Conservation (phyloP, 129 eudicot species). For the Dittrichia graveolens region DNA sequence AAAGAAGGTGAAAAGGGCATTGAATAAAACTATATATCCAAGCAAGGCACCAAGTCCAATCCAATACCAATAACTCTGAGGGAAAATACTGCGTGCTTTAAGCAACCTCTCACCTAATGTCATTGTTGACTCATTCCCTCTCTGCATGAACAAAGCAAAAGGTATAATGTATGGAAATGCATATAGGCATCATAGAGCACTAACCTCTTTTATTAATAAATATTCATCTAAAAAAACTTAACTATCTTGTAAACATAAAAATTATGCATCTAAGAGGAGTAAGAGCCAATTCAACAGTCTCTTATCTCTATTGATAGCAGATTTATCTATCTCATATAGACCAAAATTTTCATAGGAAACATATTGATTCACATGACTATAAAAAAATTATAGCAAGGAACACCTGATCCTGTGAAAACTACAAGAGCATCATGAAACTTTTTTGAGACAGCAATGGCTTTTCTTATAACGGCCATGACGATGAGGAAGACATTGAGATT, state of each 20-base stretch:
- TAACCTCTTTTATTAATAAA: constrained; percentile 15
- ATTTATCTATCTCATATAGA: no score
- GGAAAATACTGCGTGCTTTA: constrained; percentile 76
- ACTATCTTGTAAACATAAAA: background rate
- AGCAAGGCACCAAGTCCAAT: constrained; percentile 88
- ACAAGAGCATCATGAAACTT: no score
- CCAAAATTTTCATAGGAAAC: no score
- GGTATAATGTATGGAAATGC: constrained; percentile 19
- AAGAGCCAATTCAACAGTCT: no score
- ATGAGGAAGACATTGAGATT: no score
- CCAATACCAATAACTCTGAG: constrained; percentile 94
- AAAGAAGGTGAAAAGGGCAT: constrained; percentile 76
- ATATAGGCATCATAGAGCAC: background rate
- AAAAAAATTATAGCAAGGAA: no score
- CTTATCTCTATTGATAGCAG: no score
- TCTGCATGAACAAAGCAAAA: constrained; percentile 48
- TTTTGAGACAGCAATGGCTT: no score
- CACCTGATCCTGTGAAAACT: no score
- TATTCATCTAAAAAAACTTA: background rate
- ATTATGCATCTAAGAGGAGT: no score
- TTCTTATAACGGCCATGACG: no score
- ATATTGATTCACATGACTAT: no score
- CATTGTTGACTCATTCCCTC: constrained; percentile 48
- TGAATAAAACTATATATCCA: constrained; percentile 79
- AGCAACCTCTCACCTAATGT: constrained; percentile 72